A percentile compares a stretch with the other conserved stretches of the same genome.
phyloP scores from a whole-genome alignment of 495 filamentous ascomycete species.

The Penicillium alfredii region DNA sequence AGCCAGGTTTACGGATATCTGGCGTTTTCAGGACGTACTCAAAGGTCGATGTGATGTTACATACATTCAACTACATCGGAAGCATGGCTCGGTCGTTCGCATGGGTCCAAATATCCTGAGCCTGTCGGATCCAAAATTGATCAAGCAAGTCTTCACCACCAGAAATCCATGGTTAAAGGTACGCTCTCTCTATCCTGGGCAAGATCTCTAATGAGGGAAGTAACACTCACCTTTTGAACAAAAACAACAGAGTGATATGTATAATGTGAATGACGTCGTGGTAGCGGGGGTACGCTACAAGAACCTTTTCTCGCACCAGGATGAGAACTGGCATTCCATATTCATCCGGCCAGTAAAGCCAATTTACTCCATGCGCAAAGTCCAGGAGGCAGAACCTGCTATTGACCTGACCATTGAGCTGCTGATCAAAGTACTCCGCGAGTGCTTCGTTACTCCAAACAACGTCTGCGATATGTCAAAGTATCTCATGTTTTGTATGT shows the following conservation, averaged over 20 bases:
- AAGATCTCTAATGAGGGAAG: no score
- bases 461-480: slow-evolving; percentile 18
- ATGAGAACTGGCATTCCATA: slow-evolving; percentile 28
- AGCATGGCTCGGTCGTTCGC: slow-evolving; percentile 30
- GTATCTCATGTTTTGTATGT: slow-evolving; percentile 17
- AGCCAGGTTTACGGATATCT: no score
- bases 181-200: background rate
- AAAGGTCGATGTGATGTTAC: slow-evolving; percentile 26
- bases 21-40: no score
- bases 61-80: slow-evolving; percentile 26
- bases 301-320: slow-evolving; percentile 25
- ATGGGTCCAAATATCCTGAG: slow-evolving; percentile 34
- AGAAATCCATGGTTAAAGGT: slow-evolving; percentile 32
- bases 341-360: slow-evolving; percentile 21
- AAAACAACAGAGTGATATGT: slow-evolving; percentile 21
- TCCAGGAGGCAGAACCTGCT: slow-evolving; percentile 20
- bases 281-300: slow-evolving; percentile 15
- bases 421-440: slow-evolving; percentile 20
- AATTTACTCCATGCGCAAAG: slow-evolving; percentile 26
- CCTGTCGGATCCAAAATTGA: slow-evolving; percentile 30
- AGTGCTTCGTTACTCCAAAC: slow-evolving; percentile 12
- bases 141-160: slow-evolving; percentile 26
- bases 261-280: slow-evolving; percentile 23
- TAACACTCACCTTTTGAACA: background rate
- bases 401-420: slow-evolving; percentile 24